Conservation (phyloP, 352 stramenopile genomes). For the Phytophthora sp. region DNA sequence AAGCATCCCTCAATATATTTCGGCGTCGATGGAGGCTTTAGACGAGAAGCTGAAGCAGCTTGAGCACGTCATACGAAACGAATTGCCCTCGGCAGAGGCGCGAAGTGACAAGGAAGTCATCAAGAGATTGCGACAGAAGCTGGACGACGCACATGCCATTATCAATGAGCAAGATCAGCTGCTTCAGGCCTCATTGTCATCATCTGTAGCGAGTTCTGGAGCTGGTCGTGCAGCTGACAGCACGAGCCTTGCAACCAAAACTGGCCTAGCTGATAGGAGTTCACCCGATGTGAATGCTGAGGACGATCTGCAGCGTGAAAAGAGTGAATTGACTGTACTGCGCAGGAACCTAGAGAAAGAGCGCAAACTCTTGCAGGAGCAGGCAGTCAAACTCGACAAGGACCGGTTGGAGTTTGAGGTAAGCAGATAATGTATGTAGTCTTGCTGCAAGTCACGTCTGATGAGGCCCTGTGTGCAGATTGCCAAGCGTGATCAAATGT, state of each 20-base stretch:
- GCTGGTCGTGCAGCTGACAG: constrained; percentile 10
- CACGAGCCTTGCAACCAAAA: too few species aligned
- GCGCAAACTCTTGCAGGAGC: constrained; percentile 48
- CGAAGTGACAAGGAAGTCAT: constrained; percentile 49
- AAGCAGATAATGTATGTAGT: constrained; percentile 24
- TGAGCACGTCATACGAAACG: constrained; percentile 58
- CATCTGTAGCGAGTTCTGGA: constrained; percentile 1
- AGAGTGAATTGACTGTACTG: constrained; percentile 35
- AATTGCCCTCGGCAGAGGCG: constrained; percentile 37
- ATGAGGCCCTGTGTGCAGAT: constrained; percentile 35
- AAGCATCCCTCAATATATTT: constrained; percentile 59
- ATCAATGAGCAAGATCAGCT: constrained; percentile 76
- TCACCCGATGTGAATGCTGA: constrained; percentile 27
- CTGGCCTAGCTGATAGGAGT: constrained; percentile 5
- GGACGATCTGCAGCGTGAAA: constrained; percentile 47
- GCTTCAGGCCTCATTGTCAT: constrained; percentile 63
- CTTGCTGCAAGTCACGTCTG: not conserved
- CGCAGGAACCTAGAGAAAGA: constrained; percentile 52
- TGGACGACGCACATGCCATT: constrained; percentile 65
- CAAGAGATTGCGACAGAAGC: constrained; percentile 64
- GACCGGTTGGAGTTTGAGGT: constrained; percentile 69
- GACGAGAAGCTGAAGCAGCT: constrained; percentile 58
- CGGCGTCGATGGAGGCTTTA: constrained; percentile 52
- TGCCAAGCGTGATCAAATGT: constrained; percentile 43
- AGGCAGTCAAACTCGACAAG: constrained; percentile 64